phyloP scores from a whole-genome alignment of 129 eudicot species.

The Apium graveolens region DNA sequence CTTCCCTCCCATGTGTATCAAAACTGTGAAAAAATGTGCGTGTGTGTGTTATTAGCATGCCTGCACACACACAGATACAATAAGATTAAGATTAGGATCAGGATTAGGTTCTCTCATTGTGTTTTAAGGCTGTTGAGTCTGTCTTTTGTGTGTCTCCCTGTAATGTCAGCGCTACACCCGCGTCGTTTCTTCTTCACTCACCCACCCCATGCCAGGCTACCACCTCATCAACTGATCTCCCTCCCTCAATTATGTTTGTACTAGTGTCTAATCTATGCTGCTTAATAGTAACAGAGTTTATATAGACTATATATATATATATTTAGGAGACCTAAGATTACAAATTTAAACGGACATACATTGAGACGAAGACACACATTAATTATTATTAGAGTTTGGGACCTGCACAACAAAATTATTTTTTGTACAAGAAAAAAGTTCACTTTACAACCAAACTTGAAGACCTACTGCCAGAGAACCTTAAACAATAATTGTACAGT shows the following conservation, averaged over 20 bases:
- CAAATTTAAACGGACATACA: too few relatives aligned
- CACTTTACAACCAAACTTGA: neutral
- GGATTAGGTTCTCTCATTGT: neutral
- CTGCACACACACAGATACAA: too few relatives aligned
- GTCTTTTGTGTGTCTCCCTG: neutral
- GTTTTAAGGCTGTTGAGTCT: neutral
- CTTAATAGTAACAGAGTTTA: too few relatives aligned
- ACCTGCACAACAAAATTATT: neutral
- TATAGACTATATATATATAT: too few relatives aligned
- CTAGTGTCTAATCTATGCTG: neutral
- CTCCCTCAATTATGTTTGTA: neutral
- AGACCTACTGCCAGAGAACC: neutral
- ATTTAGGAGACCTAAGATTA: too few relatives aligned
- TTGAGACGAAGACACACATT: neutral
- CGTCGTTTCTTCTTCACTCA: neutral
- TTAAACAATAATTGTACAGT: too few relatives aligned
- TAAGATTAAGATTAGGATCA: neutral
- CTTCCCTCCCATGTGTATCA: neutral
- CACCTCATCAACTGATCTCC: neutral
- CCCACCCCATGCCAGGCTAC: neutral
- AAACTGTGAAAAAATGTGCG: too few relatives aligned
- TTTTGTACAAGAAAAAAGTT: neutral
- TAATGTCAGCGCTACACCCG: conserved; percentile 6
- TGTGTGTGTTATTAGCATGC: too few relatives aligned
- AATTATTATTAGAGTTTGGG: neutral